Percentiles rank a stretch among this genome's conserved stretches.
phyloP scores from a whole-genome alignment of 2,329 filamentous ascomycete species.

The Acephala macrosclerotiorum region DNA sequence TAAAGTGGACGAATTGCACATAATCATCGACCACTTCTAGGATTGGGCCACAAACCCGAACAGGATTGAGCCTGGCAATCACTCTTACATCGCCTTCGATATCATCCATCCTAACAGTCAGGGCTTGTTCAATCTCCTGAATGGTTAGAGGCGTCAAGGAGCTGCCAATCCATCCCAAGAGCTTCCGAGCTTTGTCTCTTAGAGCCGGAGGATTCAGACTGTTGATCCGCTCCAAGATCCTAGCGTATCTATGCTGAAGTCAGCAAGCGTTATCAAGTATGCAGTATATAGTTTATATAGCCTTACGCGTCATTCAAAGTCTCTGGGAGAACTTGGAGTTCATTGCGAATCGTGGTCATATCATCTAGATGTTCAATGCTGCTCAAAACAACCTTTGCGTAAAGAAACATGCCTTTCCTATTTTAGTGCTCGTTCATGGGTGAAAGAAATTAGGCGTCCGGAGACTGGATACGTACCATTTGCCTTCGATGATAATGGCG shows the following conservation, averaged over 20 bases:
- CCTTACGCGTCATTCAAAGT: conserved; percentile 22
- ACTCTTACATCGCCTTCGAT: background rate
- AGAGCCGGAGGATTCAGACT: background rate
- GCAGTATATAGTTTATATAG: background rate
- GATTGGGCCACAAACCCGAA: conserved; percentile 15
- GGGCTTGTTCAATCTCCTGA: conserved; percentile 14
- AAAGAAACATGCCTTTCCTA: conserved; percentile 19
- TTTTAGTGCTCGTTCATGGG: too few relatives aligned
- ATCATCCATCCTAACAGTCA: conserved; percentile 1
- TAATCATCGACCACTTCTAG: conserved; percentile 16
- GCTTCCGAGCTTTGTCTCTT: conserved; percentile 3
- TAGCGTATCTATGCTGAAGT: background rate
- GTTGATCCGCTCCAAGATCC: background rate
- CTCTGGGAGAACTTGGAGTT: conserved; percentile 19
- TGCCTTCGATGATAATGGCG: conserved; percentile 10
- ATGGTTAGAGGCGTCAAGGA: conserved; percentile 12
- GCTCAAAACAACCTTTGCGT: conserved; percentile 17
- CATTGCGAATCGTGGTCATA: conserved; percentile 13
- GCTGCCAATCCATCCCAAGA: conserved; percentile 16
- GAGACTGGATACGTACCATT: background rate
- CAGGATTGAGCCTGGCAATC: background rate
- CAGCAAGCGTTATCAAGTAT: background rate
- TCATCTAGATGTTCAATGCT: conserved; percentile 13
- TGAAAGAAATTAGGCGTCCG: too few relatives aligned
- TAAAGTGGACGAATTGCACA: conserved; percentile 20